These are phyloP conservation scores for Pneumocystis canis DNA, from an alignment of 1,139 yeast genomes.

Conservation along the genomic window DNA sequence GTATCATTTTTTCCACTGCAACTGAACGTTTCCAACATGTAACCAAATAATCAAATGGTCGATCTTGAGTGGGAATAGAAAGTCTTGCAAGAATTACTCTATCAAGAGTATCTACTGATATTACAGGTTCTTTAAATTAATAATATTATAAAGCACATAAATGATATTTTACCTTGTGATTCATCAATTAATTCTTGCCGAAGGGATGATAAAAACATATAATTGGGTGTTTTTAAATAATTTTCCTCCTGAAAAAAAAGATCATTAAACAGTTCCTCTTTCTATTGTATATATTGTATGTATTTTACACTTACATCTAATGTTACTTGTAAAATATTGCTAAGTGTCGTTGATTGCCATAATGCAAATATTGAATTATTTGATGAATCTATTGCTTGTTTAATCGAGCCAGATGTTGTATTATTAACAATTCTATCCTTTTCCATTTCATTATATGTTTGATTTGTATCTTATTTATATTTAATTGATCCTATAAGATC, in stretches of 20 bases:
- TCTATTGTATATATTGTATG: too few relatives aligned
- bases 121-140: constrained; percentile 5
- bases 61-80: constrained; percentile 15
- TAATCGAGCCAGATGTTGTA: not conserved
- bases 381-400: not conserved
- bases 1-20: constrained; percentile 9
- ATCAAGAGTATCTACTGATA: constrained; percentile 20
- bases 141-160: not conserved
- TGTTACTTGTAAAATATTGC: not conserved
- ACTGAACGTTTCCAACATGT: constrained; percentile 12
- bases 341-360: not conserved
- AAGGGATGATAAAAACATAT: not conserved
- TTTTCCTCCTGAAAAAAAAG: not conserved
- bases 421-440: not conserved
- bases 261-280: not conserved
- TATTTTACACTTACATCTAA: not conserved
- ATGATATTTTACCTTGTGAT: not conserved
- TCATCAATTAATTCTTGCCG: not conserved
- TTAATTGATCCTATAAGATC: not conserved
- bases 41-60: constrained; percentile 16
- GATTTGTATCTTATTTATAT: not conserved
- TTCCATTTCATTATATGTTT: not conserved
- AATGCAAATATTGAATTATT: not conserved
- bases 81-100: constrained; percentile 21
- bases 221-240: not conserved